Evolutionary conservation across 2,329 filamentous ascomycete genomes (phyloP), one percentile per base, ranked within the genome.

Genomic region (Clonostachys chloroleuca): DNA sequence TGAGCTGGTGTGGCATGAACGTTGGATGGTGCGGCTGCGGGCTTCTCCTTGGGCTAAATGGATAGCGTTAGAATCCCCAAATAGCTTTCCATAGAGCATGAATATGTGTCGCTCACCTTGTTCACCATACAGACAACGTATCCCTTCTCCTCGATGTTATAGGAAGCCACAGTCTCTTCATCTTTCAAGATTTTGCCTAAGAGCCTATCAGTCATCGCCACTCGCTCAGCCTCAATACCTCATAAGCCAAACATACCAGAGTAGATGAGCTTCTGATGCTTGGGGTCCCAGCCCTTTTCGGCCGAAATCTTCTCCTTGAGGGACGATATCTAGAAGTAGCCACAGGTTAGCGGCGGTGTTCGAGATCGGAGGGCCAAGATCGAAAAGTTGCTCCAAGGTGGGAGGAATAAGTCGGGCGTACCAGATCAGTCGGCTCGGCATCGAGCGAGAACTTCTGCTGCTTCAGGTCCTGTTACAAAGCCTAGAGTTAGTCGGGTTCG

Each of bases 91-190:
- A 18, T 8, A 20, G 16, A 35, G 24, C 7, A n/a, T 9, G 40
- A 49, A 34, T 16, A 45, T 33, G 16, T 16, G n/a, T 48, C 47
- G 52, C 68, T 53, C 74, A 95, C 92, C 88, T 97, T 97, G 65
- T 89, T 90, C 59, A 95, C 86, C 84, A 99, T 96, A 75, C 94
- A 99, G 51, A 99, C 94, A 60, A 99, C 91, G 67, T 97, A 99
- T 36, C 94, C 94, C 79, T 97, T 99, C 80, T 97, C 94, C 72
- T 99, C 92, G 54, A 99, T 97, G 72, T 90, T 96, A 77, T 97
- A 97, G 39, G 89, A 92, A 69, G 91, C 90, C 58, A 99, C 88
- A 3, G 92, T 96, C 64, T 96, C 94, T 52, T 91, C 90, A 86
- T 99, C 92, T 72, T 96, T 92, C 55, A 99, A 77, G 59, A 99